Base-by-base conservation (phyloP, 371 early-diverging fungal species). In the Mortierella sp. region DNA sequence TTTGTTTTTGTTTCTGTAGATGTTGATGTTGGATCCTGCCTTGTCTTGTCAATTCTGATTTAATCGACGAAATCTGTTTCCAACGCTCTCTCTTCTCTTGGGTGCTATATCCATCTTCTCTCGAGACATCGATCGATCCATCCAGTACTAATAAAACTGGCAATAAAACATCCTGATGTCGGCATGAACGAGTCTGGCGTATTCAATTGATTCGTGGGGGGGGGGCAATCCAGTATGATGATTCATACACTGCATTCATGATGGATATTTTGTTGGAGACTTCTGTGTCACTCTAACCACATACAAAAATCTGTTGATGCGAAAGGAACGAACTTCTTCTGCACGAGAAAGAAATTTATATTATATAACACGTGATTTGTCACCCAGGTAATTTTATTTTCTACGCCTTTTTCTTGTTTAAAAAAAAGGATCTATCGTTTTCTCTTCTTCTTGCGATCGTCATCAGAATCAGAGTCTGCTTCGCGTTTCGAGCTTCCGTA, bases 391-490 rank as follows among this genome's bases (percentile, higher is more conserved):
- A 43, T 11, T 10, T 39, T 11, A 45, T 47, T 10, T 30, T 11
- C 20, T 8, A n/a, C 52, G 43, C 37, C 10, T 52, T 30, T 32
- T 39, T n/a, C 5, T 32, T 43, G 1, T 43, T 43, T 43, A 43
- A 43, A 43, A 43, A 43, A 43, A n/a, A 11, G 1, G 35, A 28
- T 77, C 72, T 75, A 80, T 49, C 81, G 72, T 45, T 84, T 55
- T 55, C 75, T 67, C 70, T 83, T 84, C 83, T 84, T 85, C 73
- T 75, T 84, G 67, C 77, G 83, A 24, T 73, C 84, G 18, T 86
- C 84, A 16, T 88, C 88, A 45, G 83, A 87, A 6, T 87, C 89
- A 10, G 84, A 86, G 37, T 74, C 75, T 73, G 77, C 77, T 84
- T 89, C 71, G 71, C 81, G 81, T 61, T 80, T 85, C 5, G 72